phyloP scores from a whole-genome alignment of 768 basidiomycete genomes.

The Boletales sp. region DNA sequence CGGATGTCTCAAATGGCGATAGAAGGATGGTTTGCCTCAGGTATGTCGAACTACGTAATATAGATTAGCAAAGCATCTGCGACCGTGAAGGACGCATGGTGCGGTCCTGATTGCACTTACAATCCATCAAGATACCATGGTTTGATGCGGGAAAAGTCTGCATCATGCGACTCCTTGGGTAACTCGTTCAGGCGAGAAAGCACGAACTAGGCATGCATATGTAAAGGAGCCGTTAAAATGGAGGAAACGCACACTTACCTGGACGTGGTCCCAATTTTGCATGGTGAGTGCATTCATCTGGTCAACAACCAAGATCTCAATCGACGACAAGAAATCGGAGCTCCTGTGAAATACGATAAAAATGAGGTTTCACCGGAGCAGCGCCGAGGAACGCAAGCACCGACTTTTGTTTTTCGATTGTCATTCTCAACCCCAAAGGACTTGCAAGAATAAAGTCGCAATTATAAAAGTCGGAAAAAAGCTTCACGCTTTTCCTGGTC shows the following conservation, averaged over 20 bases:
- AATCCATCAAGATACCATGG: constrained; percentile 96
- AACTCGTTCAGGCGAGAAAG: constrained; percentile 82
- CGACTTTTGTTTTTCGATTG: constrained; percentile 92
- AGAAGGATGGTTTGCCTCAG: constrained; percentile 88
- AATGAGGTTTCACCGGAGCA: not conserved
- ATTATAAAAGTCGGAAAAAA: constrained; percentile 87
- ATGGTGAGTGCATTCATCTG: constrained; percentile 90
- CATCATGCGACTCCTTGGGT: constrained; percentile 89
- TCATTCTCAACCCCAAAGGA: constrained; percentile 85
- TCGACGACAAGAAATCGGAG: constrained; percentile 88
- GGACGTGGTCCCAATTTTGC: constrained; percentile 99
- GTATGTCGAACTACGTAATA: constrained; percentile 60
- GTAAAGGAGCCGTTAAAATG: not conserved
- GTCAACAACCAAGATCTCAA: constrained; percentile 88
- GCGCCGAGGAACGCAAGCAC: constrained; percentile 22
- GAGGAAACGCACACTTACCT: constrained; percentile 46
- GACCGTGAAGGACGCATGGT: constrained; percentile 74
- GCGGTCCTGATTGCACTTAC: constrained; percentile 61
- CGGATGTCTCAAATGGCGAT: constrained; percentile 86
- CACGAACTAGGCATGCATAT: constrained; percentile 58
- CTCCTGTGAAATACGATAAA: constrained; percentile 43
- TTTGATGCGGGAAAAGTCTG: constrained; percentile 96
- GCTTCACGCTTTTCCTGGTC: constrained; percentile 86
- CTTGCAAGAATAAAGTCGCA: constrained; percentile 92
- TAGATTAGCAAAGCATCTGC: not conserved